phyloP scores from a whole-genome alignment of 768 basidiomycete species.

The Pleurotus giganteus region DNA sequence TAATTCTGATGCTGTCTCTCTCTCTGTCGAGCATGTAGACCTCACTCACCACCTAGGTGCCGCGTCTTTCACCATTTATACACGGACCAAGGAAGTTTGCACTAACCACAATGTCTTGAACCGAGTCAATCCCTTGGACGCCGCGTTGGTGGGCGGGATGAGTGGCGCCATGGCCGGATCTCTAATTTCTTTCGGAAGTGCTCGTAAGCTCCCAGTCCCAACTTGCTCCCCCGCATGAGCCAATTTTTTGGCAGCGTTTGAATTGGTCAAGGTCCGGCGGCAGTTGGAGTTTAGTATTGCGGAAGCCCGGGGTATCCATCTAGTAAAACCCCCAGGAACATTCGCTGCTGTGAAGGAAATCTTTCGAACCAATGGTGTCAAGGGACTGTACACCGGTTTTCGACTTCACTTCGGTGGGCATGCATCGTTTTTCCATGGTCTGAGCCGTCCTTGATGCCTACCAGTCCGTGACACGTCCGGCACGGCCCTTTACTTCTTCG shows the following conservation, averaged over 20 bases:
- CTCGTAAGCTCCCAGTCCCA: conserved; percentile 57
- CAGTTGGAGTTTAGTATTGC: conserved; percentile 94
- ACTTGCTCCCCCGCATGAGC: background rate
- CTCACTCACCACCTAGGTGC: conserved; percentile 52
- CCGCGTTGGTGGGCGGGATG: conserved; percentile 73
- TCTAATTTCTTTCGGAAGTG: conserved; percentile 84
- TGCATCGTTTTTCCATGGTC: conserved; percentile 6
- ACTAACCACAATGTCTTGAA: conserved; percentile 56
- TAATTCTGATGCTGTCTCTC: conserved; percentile 26
- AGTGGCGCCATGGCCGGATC: conserved; percentile 89
- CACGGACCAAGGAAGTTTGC: conserved; percentile 75
- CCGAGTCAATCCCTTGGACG: conserved; percentile 61
- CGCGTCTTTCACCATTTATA: conserved; percentile 90
- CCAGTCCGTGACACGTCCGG: conserved; percentile 86
- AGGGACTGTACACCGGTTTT: conserved; percentile 81
- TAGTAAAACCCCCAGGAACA: conserved; percentile 77
- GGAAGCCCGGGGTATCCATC: conserved; percentile 66
- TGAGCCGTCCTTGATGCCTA: conserved; percentile 5
- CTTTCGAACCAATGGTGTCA: conserved; percentile 55
- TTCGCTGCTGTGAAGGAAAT: conserved; percentile 79
- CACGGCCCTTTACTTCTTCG: conserved; percentile 89
- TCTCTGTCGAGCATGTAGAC: background rate
- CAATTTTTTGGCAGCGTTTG: conserved; percentile 60
- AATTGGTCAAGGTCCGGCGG: conserved; percentile 93
- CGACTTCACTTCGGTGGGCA: conserved; percentile 77